A percentile compares a stretch with the other conserved stretches of the same genome.
phyloP scores from a whole-genome alignment of 2,329 filamentous ascomycete genomes.

The Aureobasidium sp. region DNA sequence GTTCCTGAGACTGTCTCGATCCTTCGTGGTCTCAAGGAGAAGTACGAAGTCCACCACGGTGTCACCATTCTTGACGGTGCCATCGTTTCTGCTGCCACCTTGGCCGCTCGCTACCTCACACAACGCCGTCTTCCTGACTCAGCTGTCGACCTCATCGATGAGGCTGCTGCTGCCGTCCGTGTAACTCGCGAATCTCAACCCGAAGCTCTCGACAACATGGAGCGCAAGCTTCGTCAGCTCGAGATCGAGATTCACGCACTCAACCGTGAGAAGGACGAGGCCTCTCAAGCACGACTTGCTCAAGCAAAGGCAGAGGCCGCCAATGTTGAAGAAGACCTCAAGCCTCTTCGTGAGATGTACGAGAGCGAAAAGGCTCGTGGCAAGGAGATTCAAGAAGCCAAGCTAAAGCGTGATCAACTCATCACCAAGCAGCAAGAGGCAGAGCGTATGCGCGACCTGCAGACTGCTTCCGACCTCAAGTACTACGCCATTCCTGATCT shows the following conservation, averaged over 20 bases:
- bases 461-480: conserved; percentile 84
- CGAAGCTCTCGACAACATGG: conserved; percentile 88
- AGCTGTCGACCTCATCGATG: conserved; percentile 91
- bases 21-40: conserved; percentile 94
- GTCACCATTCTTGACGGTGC: conserved; percentile 93
- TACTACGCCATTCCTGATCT: conserved; percentile 98
- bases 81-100: conserved; percentile 81
- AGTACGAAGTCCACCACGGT: conserved; percentile 96
- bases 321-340: conserved; percentile 88
- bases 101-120: conserved; percentile 90
- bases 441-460: conserved; percentile 75
- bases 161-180: conserved; percentile 91
- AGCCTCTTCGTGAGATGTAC: conserved; percentile 90
- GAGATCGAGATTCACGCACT: conserved; percentile 97
- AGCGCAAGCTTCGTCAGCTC: conserved; percentile 80
- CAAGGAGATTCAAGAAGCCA: conserved; percentile 86
- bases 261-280: conserved; percentile 88
- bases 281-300: conserved; percentile 72
- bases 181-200: conserved; percentile 95
- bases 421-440: conserved; percentile 90
- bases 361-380: conserved; percentile 85
- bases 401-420: conserved; percentile 86
- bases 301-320: conserved; percentile 84
- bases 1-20: conserved; percentile 92
- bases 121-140: conserved; percentile 87